A percentile compares a stretch with the other conserved stretches of the same genome.
Evolutionary conservation across 2,329 filamentous ascomycete genomes (phyloP).

Genomic region (Huntiella abstrusa): DNA sequence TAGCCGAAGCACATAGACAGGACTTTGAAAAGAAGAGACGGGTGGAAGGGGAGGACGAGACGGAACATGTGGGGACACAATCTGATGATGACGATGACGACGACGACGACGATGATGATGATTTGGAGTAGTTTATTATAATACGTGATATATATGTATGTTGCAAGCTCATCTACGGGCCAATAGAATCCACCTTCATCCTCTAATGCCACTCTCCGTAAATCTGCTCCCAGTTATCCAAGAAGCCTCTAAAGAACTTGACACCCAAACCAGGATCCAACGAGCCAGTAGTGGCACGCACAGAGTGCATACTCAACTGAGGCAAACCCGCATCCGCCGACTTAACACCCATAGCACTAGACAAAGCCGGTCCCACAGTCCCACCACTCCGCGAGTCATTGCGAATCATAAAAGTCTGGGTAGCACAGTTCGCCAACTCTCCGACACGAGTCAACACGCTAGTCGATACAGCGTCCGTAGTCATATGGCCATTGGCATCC

Average conservation of each 20-base stretch:
- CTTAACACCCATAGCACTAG: conserved; percentile 58
- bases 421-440: conserved; percentile 47
- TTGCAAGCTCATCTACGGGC: neutral
- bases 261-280: conserved; percentile 77
- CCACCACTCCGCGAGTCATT: conserved; percentile 82
- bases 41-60: conserved; percentile 13
- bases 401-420: conserved; percentile 86
- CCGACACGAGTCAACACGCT: conserved; percentile 64
- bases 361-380: conserved; percentile 86
- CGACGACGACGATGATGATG: conserved; percentile 19
- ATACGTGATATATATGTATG: neutral
- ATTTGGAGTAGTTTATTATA: conserved; percentile 8
- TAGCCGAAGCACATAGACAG: conserved; percentile 70
- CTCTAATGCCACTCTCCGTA: conserved; percentile 53
- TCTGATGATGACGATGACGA: conserved; percentile 15
- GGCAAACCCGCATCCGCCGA: conserved; percentile 77
- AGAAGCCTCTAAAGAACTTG: conserved; percentile 73
- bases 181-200: neutral
- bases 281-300: conserved; percentile 71
- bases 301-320: conserved; percentile 85
- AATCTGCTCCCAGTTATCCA: conserved; percentile 69
- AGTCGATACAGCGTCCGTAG: conserved; percentile 73
- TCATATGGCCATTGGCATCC: conserved; percentile 90
- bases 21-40: conserved; percentile 70
- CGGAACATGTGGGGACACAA: neutral